Evolutionary conservation across 371 early-diverging fungal species (phyloP).

Genomic region (Basidiobolus meristosporus): DNA sequence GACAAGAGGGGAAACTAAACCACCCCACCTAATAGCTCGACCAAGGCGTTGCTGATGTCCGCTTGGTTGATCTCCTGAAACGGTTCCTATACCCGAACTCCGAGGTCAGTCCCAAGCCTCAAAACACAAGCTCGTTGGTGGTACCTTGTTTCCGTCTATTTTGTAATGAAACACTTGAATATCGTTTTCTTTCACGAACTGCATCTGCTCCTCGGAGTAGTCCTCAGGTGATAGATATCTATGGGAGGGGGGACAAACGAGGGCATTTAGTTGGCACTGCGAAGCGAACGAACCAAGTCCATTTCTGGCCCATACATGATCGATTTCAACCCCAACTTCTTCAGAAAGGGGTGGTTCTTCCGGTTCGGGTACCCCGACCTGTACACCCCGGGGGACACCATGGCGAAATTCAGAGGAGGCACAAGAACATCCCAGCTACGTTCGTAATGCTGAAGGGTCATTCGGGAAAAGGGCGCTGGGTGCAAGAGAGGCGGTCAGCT

Average conservation of each 20-base stretch:
- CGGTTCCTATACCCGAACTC: constrained; percentile 22
- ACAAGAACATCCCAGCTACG: no score
- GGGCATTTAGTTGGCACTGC: background rate
- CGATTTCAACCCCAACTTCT: constrained; percentile 49
- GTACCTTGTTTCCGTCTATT: constrained; percentile 72
- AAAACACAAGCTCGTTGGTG: background rate
- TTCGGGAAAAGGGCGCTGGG: no score
- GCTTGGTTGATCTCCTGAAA: constrained; percentile 84
- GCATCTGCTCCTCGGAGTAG: constrained; percentile 52
- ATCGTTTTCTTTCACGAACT: constrained; percentile 46
- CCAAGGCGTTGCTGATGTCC: constrained; percentile 80
- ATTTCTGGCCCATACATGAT: constrained; percentile 40
- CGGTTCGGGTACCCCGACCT: constrained; percentile 72
- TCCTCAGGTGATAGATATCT: constrained; percentile 67
- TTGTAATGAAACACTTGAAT: constrained; percentile 59
- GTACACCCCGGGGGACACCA: constrained; percentile 71
- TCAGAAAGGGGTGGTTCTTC: constrained; percentile 58
- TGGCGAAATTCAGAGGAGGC: constrained; percentile 79
- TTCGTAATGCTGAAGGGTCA: no score
- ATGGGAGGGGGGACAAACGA: no score
- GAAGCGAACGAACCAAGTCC: background rate
- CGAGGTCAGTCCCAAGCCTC: constrained; percentile 45
- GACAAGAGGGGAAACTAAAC: no score
- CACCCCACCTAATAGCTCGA: constrained; percentile 75
- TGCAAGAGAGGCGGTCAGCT: no score